Evolutionary conservation across 805 yeast species (phyloP).

Genomic region (Lachancea thermotolerans): DNA sequence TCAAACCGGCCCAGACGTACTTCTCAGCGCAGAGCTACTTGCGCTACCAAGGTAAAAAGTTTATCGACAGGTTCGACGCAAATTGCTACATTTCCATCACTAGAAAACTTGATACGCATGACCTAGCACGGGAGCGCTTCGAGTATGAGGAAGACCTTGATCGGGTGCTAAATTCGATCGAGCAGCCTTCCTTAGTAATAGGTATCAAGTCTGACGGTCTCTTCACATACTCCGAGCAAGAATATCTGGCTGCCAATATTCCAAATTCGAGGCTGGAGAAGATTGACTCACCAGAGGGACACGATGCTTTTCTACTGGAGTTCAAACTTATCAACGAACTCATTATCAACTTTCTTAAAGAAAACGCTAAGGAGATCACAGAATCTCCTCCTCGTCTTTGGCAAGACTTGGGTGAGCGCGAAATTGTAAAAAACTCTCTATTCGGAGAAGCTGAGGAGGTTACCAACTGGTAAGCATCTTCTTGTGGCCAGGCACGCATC

Average conservation of each 20-base stretch:
- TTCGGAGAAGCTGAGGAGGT: constrained; percentile 95
- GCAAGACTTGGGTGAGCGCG: constrained; percentile 41
- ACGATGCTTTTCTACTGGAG: constrained; percentile 91
- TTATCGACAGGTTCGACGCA: constrained; percentile 86
- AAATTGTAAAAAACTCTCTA: constrained; percentile 49
- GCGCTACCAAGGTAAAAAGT: constrained; percentile 90
- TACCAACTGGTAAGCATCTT: constrained; percentile 69
- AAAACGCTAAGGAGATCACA: constrained; percentile 54
- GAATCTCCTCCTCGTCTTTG: constrained; percentile 32
- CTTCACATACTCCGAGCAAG: constrained; percentile 89
- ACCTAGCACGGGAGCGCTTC: constrained; percentile 69
- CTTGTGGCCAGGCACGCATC: background rate
- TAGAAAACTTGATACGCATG: constrained; percentile 91
- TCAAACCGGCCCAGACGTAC: constrained; percentile 43
- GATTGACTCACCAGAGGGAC: constrained; percentile 91
- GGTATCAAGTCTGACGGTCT: constrained; percentile 91
- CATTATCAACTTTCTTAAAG: constrained; percentile 58
- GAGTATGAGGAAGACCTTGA: constrained; percentile 33
- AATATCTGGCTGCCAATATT: constrained; percentile 66
- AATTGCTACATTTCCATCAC: constrained; percentile 94
- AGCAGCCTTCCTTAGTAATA: constrained; percentile 73
- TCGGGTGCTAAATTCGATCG: constrained; percentile 51
- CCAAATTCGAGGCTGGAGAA: constrained; percentile 63
- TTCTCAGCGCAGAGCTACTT: constrained; percentile 95
- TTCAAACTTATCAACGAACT: constrained; percentile 72